Conservation (phyloP, 176 grass and related monocot genomes). For the Calamus simplicifolius region DNA sequence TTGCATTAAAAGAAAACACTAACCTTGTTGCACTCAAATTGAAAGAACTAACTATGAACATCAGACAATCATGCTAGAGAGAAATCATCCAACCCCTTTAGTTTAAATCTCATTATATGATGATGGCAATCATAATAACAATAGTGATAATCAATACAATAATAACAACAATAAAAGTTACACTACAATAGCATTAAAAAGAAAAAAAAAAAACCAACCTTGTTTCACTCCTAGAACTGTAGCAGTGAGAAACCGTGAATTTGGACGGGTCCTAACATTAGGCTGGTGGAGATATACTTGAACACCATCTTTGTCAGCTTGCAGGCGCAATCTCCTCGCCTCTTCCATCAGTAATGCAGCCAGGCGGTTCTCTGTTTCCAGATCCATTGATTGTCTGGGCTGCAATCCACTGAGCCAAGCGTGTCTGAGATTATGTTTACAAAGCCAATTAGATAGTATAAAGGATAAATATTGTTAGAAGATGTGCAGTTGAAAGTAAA, state of each 20-base stretch:
- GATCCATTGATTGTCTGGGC: constrained; percentile 43
- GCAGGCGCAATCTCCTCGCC: constrained; percentile 50
- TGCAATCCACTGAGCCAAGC: too few species aligned
- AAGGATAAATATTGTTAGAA: too few species aligned
- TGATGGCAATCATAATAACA: too few species aligned
- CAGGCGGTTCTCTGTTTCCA: constrained; percentile 73
- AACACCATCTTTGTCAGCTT: constrained; percentile 83
- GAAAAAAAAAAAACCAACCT: constrained; percentile 40
- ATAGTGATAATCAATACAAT: too few species aligned
- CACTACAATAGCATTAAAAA: not conserved
- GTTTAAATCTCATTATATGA: too few species aligned
- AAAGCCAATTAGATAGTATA: too few species aligned
- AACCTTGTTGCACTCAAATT: constrained; percentile 76
- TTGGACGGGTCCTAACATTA: constrained; percentile 63
- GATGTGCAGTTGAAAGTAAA: too few species aligned
- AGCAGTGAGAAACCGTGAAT: constrained; percentile 85
- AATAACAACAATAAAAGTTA: too few species aligned
- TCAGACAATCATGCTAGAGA: too few species aligned
- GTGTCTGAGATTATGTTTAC: too few species aligned
- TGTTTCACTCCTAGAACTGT: constrained; percentile 90
- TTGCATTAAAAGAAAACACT: not conserved
- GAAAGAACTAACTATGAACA: too few species aligned
- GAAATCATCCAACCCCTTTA: too few species aligned
- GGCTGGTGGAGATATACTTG: constrained; percentile 54
- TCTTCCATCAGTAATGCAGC: constrained; percentile 73